A percentile compares a stretch with the other conserved stretches of the same genome.
Evolutionary conservation across 148 eudicot species (phyloP).

Genomic region (Chenopodium suecicum): DNA sequence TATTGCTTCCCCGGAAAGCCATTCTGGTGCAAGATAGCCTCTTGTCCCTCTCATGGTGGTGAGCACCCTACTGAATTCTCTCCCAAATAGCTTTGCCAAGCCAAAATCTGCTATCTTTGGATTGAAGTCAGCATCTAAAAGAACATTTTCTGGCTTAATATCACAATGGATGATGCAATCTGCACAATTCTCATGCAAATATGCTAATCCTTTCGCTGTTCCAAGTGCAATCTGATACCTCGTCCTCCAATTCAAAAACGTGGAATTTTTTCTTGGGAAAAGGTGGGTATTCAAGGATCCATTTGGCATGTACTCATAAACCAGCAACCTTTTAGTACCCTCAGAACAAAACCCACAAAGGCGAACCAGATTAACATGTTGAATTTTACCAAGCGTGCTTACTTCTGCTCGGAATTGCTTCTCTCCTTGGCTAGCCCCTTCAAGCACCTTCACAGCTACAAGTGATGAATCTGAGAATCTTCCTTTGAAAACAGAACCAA

Average conservation of each 20-base stretch:
- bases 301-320: conserved; percentile 36
- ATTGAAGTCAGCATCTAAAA: conserved; percentile 39
- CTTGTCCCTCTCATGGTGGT: conserved; percentile 60
- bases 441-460: conserved; percentile 56
- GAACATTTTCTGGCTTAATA: conserved; percentile 58
- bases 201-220: conserved; percentile 39
- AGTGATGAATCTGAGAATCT: conserved; percentile 39
- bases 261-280: conserved; percentile 15
- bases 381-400: conserved; percentile 58
- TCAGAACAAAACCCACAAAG: conserved; percentile 62
- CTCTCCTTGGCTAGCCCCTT: conserved; percentile 48
- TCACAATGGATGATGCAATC: conserved; percentile 57
- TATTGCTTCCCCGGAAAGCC: conserved; percentile 56
- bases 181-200: conserved; percentile 48
- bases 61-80: conserved; percentile 55
- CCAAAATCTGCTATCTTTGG: conserved; percentile 61
- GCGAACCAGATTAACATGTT: conserved; percentile 59
- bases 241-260: conserved; percentile 37
- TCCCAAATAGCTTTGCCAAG: conserved; percentile 56
- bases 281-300: conserved; percentile 38
- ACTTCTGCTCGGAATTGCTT: conserved; percentile 63
- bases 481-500: conserved; percentile 61
- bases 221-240: conserved; percentile 46
- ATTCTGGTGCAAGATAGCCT: conserved; percentile 66
- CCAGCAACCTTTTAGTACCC: conserved; percentile 41